Evolutionary conservation across 1,284 basidiomycete genomes (phyloP).

Genomic region (Leccinum subrobustum): DNA sequence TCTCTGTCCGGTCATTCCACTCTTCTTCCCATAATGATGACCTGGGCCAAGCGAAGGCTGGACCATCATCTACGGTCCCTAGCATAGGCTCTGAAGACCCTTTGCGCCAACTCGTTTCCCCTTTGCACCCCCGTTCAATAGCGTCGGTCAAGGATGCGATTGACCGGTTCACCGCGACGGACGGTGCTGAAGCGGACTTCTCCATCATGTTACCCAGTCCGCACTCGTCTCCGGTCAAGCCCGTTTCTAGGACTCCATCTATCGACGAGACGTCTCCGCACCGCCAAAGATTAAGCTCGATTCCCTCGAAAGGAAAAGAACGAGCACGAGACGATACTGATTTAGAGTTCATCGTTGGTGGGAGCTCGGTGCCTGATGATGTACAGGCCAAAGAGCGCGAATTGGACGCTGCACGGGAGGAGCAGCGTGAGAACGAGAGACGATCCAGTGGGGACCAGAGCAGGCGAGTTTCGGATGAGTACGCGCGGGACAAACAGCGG

Average conservation of each 20-base stretch:
- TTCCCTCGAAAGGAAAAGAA: conserved; percentile 49
- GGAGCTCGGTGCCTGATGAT: conserved; percentile 45
- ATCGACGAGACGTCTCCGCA: conserved; percentile 7
- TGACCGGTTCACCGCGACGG: conserved; percentile 39
- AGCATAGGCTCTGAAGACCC: conserved; percentile 6
- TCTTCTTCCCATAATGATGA: neutral
- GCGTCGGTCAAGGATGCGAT: conserved; percentile 45
- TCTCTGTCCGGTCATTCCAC: neutral
- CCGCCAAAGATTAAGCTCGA: neutral
- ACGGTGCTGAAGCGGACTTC: conserved; percentile 35
- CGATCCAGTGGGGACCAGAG: conserved; percentile 17
- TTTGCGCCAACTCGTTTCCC: conserved; percentile 26
- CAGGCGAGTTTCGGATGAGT: conserved; percentile 39
- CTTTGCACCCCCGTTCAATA: conserved; percentile 29
- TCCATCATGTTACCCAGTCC: conserved; percentile 40
- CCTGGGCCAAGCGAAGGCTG: conserved; percentile 10
- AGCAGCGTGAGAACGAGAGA: conserved; percentile 42
- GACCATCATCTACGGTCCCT: conserved; percentile 16
- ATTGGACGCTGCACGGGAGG: conserved; percentile 50
- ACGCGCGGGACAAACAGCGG: conserved; percentile 55
- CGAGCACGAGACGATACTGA: conserved; percentile 33
- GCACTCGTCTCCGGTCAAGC: conserved; percentile 28
- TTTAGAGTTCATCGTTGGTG: conserved; percentile 27
- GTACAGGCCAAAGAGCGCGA: conserved; percentile 62
- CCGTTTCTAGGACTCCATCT: conserved; percentile 8